phyloP scores from a whole-genome alignment of 2,329 filamentous ascomycete genomes.

The Scytalidium lignicola region DNA sequence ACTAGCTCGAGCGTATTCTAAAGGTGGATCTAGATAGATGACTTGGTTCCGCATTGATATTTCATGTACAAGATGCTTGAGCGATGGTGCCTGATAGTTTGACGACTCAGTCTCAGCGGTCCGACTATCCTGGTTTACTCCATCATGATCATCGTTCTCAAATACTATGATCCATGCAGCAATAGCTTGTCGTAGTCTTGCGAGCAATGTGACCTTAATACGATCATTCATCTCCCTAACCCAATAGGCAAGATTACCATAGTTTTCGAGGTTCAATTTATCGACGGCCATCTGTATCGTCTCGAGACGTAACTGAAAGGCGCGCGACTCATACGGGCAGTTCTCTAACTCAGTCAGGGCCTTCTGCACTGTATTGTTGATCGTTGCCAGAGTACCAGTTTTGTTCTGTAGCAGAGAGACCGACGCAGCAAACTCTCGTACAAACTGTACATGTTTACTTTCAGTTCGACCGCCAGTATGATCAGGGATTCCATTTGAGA shows the following conservation, averaged over 20 bases:
- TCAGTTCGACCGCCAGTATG: slow-evolving; percentile 58
- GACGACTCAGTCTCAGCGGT: slow-evolving; percentile 35
- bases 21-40: slow-evolving; percentile 89
- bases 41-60: slow-evolving; percentile 98
- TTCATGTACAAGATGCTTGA: slow-evolving; percentile 77
- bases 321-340: slow-evolving; percentile 75
- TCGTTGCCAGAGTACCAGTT: slow-evolving; percentile 70
- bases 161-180: slow-evolving; percentile 85
- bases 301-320: slow-evolving; percentile 76
- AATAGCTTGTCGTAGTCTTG: slow-evolving; percentile 80
- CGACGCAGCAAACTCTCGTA: slow-evolving; percentile 83
- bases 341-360: slow-evolving; percentile 76
- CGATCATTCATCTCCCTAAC: slow-evolving; percentile 80
- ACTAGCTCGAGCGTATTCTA: slow-evolving; percentile 85
- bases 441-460: slow-evolving; percentile 94
- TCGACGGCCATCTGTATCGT: slow-evolving; percentile 89
- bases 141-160: slow-evolving; percentile 47
- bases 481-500: slow-evolving; percentile 56
- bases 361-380: slow-evolving; percentile 76
- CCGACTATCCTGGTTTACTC: slow-evolving; percentile 42
- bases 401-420: slow-evolving; percentile 88
- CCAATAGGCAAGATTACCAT: slow-evolving; percentile 88
- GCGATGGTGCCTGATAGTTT: slow-evolving; percentile 55
- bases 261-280: slow-evolving; percentile 93
- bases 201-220: slow-evolving; percentile 73